Evolutionary conservation across 257 asterid species (phyloP).

Genomic region (Forsythia suspensa): DNA sequence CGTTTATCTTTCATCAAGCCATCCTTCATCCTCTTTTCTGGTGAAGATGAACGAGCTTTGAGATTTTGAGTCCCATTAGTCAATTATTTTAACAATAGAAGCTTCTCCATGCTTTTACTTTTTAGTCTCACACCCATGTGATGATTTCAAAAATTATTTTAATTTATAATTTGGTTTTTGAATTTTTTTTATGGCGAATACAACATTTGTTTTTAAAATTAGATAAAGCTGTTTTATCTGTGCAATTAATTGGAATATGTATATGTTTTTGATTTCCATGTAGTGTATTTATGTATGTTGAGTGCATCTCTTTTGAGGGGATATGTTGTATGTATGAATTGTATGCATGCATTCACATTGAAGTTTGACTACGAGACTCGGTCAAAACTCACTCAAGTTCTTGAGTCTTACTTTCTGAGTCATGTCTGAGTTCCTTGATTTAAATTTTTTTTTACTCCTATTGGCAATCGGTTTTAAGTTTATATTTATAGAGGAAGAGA

Average conservation of each 20-base stretch:
- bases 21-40: not conserved
- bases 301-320: not conserved
- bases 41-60: not conserved
- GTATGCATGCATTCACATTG: not conserved
- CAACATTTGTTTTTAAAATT: not conserved
- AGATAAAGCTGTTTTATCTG: not conserved
- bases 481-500: not conserved
- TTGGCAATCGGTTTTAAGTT: not conserved
- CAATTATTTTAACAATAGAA: not conserved
- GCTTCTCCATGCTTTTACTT: not conserved
- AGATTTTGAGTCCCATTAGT: not conserved
- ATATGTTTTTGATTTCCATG: not conserved
- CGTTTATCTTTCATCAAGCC: not conserved
- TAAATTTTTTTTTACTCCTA: not conserved
- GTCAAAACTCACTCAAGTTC: not conserved
- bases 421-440: not conserved
- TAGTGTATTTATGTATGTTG: not conserved
- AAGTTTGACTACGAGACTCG: not conserved
- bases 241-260: not conserved
- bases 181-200: not conserved
- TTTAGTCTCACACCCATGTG: not conserved
- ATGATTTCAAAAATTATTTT: not conserved
- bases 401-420: not conserved
- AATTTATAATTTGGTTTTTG: not conserved
- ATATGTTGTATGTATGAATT: not conserved